Evolutionary conservation across 805 yeast genomes (phyloP), one percentile per base, ranked within the genome.

Genomic region (Pichia exigua): DNA sequence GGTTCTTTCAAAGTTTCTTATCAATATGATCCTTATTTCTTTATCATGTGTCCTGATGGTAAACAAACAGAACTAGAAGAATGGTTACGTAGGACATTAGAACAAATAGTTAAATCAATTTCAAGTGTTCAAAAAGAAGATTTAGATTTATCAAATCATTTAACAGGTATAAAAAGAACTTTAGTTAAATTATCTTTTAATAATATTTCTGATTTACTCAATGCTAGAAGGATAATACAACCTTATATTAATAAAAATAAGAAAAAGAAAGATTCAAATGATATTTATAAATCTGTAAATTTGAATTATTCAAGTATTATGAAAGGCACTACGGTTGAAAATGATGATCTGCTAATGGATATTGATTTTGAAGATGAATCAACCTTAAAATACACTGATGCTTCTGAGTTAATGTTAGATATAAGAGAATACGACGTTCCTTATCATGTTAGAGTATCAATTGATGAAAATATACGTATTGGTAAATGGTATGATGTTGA

Each of bases 381-480:
- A 30, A 54, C 54, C 6, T 61, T 60, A 22, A 54, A 62, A 26
- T 57, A 61, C 15, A 63, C 65, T 10, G 87, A 83, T 54, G 85
- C 91, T 4, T 73, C 82, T 2, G 81, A 81, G 38, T 74, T 74
- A 46, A 78, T 94, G 17, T 83, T 82, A 50, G 98, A 92, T 60
- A 78, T 94, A 32, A 75, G 92, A 58, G 99, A 94, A 65, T 90
- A 87, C 59, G 99, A 94, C 65, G 98, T 94, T 4, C 99, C 99
- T 0, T 94, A 87, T 61, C 96, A 91, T 64, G 97, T 91, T 2
- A 78, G 99, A 54, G 97, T 94, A 0, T 82, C 96, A n/a, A 94
- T 95, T 26, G 99, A 95, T 66, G 77, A 78, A 52, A 76, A 87
- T 60, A 72, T 92, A 26, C 76, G 99, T 56, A 95, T 91, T 11